phyloP scores from a whole-genome alignment of 192 early-diverging fungal genomes.

The Linnemannia zychae region DNA sequence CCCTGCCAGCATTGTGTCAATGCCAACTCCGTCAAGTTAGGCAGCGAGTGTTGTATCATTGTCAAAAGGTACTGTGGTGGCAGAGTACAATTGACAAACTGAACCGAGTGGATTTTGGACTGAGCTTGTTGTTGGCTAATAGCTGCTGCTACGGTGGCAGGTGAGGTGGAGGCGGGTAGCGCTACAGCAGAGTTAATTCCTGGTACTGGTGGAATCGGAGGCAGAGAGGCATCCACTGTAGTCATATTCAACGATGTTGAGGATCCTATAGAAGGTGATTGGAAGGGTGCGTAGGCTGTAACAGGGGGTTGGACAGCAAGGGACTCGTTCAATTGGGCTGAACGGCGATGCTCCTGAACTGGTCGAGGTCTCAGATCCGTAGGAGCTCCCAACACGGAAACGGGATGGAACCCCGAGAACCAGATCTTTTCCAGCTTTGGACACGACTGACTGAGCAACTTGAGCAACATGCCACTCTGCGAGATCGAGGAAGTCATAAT shows the following conservation, averaged over 20 bases:
- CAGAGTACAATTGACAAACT: conserved; percentile 45
- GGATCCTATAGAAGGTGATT: not conserved
- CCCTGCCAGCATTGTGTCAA: conserved; percentile 45
- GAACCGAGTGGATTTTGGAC: conserved; percentile 32
- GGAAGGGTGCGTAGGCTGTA: not conserved
- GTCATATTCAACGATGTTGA: not conserved
- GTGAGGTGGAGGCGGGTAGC: not conserved
- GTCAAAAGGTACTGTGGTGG: conserved; percentile 44
- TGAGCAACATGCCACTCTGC: conserved; percentile 25
- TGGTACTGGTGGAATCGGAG: conserved; percentile 16
- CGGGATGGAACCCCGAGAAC: conserved; percentile 49
- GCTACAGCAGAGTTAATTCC: conserved; percentile 1
- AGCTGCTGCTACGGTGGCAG: not conserved
- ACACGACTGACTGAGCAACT: conserved; percentile 31
- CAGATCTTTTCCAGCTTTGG: conserved; percentile 42
- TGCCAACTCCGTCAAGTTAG: conserved; percentile 20
- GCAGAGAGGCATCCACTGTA: not conserved
- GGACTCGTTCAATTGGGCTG: not conserved
- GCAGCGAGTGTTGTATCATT: conserved; percentile 48
- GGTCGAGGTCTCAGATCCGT: conserved; percentile 35
- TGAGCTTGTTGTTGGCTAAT: not conserved
- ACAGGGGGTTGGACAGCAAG: not conserved
- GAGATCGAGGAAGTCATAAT: conserved; percentile 30
- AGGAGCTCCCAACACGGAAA: conserved; percentile 40
- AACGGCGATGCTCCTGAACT: not conserved